Evolutionary conservation across 495 filamentous ascomycete genomes (phyloP).

Genomic region (Letharia columbiana): DNA sequence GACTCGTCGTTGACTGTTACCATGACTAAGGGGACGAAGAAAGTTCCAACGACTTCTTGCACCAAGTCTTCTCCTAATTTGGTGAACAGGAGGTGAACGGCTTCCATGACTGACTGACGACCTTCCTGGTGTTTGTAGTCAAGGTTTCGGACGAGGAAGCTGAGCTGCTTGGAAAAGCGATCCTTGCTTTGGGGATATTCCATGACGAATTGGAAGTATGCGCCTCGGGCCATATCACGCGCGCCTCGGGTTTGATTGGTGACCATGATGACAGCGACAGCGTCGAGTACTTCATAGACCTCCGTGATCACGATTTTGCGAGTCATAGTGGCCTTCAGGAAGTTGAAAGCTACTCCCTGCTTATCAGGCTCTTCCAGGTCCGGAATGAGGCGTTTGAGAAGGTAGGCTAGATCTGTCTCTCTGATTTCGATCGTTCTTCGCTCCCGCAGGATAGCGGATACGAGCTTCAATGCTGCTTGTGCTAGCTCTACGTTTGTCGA

Average conservation of each 20-base stretch:
- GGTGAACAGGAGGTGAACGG: slow-evolving; percentile 68
- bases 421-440: slow-evolving; percentile 63
- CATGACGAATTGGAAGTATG: slow-evolving; percentile 87
- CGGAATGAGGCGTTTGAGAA: slow-evolving; percentile 74
- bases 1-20: slow-evolving; percentile 83
- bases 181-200: slow-evolving; percentile 89
- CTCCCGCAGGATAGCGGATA: slow-evolving; percentile 78
- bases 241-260: slow-evolving; percentile 83
- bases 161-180: slow-evolving; percentile 78
- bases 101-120: slow-evolving; percentile 83
- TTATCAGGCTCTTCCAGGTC: slow-evolving; percentile 88
- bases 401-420: slow-evolving; percentile 71
- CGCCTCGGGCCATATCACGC: slow-evolving; percentile 75
- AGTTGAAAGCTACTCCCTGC: slow-evolving; percentile 87
- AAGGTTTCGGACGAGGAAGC: slow-evolving; percentile 81
- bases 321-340: slow-evolving; percentile 75
- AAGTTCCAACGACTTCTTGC: slow-evolving; percentile 69
- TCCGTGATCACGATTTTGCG: slow-evolving; percentile 76
- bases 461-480: slow-evolving; percentile 78
- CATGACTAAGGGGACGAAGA: slow-evolving; percentile 81
- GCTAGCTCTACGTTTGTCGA: slow-evolving; percentile 72
- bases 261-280: slow-evolving; percentile 87
- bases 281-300: slow-evolving; percentile 84
- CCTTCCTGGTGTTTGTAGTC: slow-evolving; percentile 83
- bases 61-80: slow-evolving; percentile 73